Evolutionary conservation across 495 filamentous ascomycete genomes (phyloP), one percentile per base, ranked within the genome.

Genomic region (Hypoxylon fragiforme): DNA sequence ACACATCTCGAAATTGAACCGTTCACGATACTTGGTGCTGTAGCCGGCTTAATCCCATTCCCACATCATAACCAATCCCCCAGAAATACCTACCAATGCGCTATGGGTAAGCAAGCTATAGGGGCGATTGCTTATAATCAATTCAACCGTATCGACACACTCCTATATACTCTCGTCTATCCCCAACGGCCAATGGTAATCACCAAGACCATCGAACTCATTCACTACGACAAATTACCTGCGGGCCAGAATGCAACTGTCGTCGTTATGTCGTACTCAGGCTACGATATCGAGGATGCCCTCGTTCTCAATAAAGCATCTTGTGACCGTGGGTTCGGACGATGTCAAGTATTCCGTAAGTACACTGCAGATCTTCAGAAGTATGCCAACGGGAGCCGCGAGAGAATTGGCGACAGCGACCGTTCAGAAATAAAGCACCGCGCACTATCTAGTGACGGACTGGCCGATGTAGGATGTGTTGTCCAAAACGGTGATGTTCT

Each of bases 81-180:
- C 7, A 85, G 94, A 75, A 99, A 99, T 68, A 99, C 94, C 6
- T 99, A 99, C 66, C 94, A 98, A 75, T 97, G 95, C 70, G 94
- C 94, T 71, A 99, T 99, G 94, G 94, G 94, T 78, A 99, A 99
- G 73, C 94, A 99, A 88, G 94, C 94, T 13, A 97, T 99, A 68
- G 94, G 94, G 41, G 90, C 92, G 14, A 96, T 97, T 67, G 92
- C 92, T 9, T 91, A 94, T 56, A 99, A 99, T 64, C 95, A 97
- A 69, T 95, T 96, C 74, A 83, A 88, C 52, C 86, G 94, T 16
- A 94, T 99, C 67, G 94, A 99, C 64, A 96, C 91, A 2, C 80
- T 97, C 21, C 83, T 97, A 14, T 96, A 97, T 63, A 85, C 95
- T 3, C 91, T 97, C 79, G 92, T 97, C 13, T 99, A 99, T 65